These are phyloP conservation scores for Setomelanomma holmii DNA, from an alignment of 2,329 filamentous ascomycete species.

Conservation along the genomic window DNA sequence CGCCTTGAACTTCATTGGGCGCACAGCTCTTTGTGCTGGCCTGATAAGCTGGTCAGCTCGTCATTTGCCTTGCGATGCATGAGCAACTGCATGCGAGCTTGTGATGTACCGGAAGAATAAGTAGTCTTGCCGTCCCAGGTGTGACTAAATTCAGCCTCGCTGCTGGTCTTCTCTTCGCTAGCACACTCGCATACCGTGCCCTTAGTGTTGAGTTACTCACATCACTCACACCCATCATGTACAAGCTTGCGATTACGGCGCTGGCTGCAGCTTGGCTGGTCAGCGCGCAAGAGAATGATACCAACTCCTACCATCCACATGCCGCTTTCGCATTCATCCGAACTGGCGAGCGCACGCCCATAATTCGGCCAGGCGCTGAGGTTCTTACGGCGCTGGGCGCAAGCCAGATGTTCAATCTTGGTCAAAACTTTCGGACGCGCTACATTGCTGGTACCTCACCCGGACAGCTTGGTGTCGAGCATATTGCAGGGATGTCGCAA, in stretches of 20 bases:
- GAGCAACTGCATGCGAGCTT: conserved; percentile 19
- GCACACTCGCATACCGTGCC: conserved; percentile 6
- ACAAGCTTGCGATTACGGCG: conserved; percentile 29
- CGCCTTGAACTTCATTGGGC: not conserved
- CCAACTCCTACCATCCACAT: conserved; percentile 46
- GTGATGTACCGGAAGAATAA: conserved; percentile 16
- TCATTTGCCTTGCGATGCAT: not conserved
- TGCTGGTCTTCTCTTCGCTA: conserved; percentile 13
- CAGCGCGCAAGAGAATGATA: conserved; percentile 26
- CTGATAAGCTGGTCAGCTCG: conserved; percentile 2
- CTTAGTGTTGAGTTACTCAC: conserved; percentile 8
- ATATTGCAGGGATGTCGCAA: conserved; percentile 52
- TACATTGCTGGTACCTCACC: conserved; percentile 52
- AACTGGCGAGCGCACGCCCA: conserved; percentile 63
- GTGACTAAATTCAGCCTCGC: conserved; percentile 13
- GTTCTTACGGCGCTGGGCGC: conserved; percentile 63
- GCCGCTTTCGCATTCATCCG: conserved; percentile 62
- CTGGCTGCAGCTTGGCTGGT: conserved; percentile 35
- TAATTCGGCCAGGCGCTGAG: conserved; percentile 32
- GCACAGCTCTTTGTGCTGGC: conserved; percentile 10
- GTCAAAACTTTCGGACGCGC: conserved; percentile 59
- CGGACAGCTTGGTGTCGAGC: conserved; percentile 32
- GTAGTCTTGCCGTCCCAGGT: conserved; percentile 13
- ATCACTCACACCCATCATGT: conserved; percentile 30
- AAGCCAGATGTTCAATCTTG: conserved; percentile 59